Percentiles rank a stretch among this genome's conserved stretches.
Conservation (phyloP, 2,329 filamentous ascomycete species). For the Fusarium armeniacum region DNA sequence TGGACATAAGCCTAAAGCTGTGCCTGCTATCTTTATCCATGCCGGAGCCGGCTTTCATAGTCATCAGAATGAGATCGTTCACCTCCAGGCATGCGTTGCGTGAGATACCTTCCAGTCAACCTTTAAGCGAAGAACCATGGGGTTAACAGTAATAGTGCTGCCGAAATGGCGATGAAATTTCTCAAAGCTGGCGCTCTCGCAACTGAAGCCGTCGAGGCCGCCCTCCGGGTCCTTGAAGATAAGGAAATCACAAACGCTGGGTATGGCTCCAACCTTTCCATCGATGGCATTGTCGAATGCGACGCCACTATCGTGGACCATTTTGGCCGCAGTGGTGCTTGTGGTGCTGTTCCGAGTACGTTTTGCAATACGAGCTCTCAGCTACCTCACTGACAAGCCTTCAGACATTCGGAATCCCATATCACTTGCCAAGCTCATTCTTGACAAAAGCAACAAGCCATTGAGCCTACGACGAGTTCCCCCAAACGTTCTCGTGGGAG, state of each 20-base stretch:
- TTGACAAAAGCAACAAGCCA: slow-evolving; percentile 80
- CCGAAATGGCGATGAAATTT: slow-evolving; percentile 84
- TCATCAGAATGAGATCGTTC: slow-evolving; percentile 83
- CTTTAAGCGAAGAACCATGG: not conserved
- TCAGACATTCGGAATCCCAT: slow-evolving; percentile 94
- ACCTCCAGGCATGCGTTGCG: slow-evolving; percentile 90
- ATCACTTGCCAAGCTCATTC: slow-evolving; percentile 83
- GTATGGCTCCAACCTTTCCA: slow-evolving; percentile 93
- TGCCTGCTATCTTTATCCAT: slow-evolving; percentile 91
- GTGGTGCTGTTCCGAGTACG: slow-evolving; percentile 90
- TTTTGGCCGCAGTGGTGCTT: slow-evolving; percentile 89
- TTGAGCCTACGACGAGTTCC: slow-evolving; percentile 91
- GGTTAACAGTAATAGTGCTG: slow-evolving; percentile 71
- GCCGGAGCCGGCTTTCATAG: slow-evolving; percentile 97
- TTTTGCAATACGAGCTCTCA: slow-evolving; percentile 39
- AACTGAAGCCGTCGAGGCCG: slow-evolving; percentile 89
- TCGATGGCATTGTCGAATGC: slow-evolving; percentile 92
- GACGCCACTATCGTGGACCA: slow-evolving; percentile 96
- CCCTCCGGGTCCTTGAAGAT: slow-evolving; percentile 90
- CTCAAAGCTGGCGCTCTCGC: slow-evolving; percentile 84
- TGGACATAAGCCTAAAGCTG: slow-evolving; percentile 53
- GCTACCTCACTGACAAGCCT: slow-evolving; percentile 10
- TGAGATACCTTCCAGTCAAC: slow-evolving; percentile 62
- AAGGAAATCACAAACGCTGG: slow-evolving; percentile 97
- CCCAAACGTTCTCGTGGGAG: slow-evolving; percentile 89